Base-by-base conservation (phyloP, 345 rosid species). In the Kandelia obovata region DNA sequence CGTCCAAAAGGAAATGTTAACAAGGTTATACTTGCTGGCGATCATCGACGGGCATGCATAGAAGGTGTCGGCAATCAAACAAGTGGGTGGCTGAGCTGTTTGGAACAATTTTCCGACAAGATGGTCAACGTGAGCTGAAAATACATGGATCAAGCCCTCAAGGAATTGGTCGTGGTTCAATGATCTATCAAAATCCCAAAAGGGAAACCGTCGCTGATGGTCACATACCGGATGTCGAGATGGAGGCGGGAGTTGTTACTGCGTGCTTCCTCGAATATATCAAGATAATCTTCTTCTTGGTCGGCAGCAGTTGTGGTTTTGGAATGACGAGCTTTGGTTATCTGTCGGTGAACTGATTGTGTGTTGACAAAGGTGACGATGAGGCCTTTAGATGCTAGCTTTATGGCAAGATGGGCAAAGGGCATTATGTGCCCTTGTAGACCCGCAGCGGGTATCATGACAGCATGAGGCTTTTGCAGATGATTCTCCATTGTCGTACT, bases 1-100 rank as follows among this genome's bases (percentile, higher is more conserved):
- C 7, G 93, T 88, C 90, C 93, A 86, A 68, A 86, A 86, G 53
- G 93, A 88, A 62, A 84, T 84, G 74, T 84, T 78, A 17, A 77
- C 16, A 62, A 83, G 43, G 1, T 80, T 83, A 16, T 81, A 83
- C 71, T 84, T 84, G 71, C 73, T 79, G 6, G 71, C 87, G 67
- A 88, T 65, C 79, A 70, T 80, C 1, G 90, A 86, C 5, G 86
- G 78, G 89, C 90, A 84, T 21, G 84, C 89, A 16, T 77, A 84
- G 78, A 81, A 88, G 4, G 93, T 86, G 68, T 88, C 93, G 6
- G 90, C 81, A 15, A 88, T 81, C 77, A 88, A 68, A 55, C 83
- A 83, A 65, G 67, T 58, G 28, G 37, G 10, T 11, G 53, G 11
- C 11, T n/a, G 65, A 55, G 28, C 60, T 23, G 51, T 16, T 28